Evolutionary conservation across 2,329 filamentous ascomycete species (phyloP).

Genomic region (Calonectria montana): DNA sequence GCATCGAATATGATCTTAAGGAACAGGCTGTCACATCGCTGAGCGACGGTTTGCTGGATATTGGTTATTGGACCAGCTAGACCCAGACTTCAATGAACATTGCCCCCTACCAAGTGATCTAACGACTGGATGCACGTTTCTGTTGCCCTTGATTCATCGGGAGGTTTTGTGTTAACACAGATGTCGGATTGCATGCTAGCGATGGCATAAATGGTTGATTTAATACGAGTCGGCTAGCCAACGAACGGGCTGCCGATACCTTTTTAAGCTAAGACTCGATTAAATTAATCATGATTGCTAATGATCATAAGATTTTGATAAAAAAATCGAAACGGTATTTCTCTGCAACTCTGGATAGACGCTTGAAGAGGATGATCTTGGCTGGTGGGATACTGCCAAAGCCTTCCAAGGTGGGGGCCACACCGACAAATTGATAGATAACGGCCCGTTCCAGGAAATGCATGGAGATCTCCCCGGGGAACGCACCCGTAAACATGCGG

Average conservation of each 20-base stretch:
- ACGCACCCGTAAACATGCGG: not conserved
- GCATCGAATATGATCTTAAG: too few species aligned
- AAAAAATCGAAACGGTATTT: not conserved
- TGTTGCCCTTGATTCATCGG: not conserved
- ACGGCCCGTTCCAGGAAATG: not conserved
- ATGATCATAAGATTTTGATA: not conserved
- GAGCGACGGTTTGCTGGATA: not conserved
- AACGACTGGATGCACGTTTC: not conserved
- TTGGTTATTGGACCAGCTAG: not conserved
- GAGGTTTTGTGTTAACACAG: not conserved
- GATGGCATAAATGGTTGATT: too few species aligned
- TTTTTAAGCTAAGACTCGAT: not conserved
- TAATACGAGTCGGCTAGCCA: too few species aligned
- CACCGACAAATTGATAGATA: not conserved
- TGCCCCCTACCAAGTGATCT: not conserved
- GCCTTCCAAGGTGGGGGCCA: not conserved
- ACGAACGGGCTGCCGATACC: too few species aligned
- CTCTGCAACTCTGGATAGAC: not conserved
- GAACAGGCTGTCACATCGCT: not conserved
- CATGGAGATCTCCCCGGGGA: not conserved
- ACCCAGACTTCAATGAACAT: not conserved
- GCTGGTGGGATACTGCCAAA: not conserved
- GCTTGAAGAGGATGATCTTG: not conserved
- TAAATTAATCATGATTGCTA: not conserved
- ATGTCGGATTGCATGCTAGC: too few species aligned